Evolutionary conservation across 768 basidiomycete genomes (phyloP), one percentile per base, ranked within the genome.

Genomic region (Termitomyces heimii): DNA sequence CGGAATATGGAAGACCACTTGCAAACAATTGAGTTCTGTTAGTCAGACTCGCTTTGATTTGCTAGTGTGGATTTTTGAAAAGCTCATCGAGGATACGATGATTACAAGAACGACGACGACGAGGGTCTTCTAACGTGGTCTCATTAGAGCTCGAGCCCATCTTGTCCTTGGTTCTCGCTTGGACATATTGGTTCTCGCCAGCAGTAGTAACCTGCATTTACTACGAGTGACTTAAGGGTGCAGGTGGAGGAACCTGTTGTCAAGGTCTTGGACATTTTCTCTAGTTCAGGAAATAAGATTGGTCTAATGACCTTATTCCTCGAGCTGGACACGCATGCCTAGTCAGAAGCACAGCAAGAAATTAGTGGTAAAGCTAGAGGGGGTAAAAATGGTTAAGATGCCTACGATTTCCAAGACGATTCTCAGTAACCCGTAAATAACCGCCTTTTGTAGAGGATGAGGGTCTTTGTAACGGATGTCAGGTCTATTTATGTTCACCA

Each of bases 101-200:
- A n/a, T n/a, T n/a, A n/a, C n/a, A n/a, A n/a, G n/a, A n/a, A n/a
- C n/a, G n/a, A n/a, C n/a, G n/a, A n/a, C n/a, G n/a, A n/a, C n/a
- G n/a, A n/a, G n/a, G n/a, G n/a, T n/a, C n/a, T n/a, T n/a, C n/a
- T n/a, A n/a, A n/a, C n/a, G n/a, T 45, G 55, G 3, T 12, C 7
- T 18, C 12, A 13, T 1, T 4, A 5, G 24, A 13, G 20, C 8
- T 45, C 26, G 13, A n/a, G n/a, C n/a, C n/a, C 26, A 51, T 14
- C 10, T 20, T 42, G 60, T 58, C 0, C 53, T 57, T 52, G 84
- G 84, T 84, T 0, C 62, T 86, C 37, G 82, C 80, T 0, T 86
- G 84, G 84, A 66, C 84, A 5, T 84, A 82, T 3, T 83, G 84
- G 84, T 67, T 84, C 84, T 7, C 76, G 77, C 83, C 85, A 6